These are phyloP conservation scores for Suillus brevipes DNA, from an alignment of 768 basidiomycete genomes.

Conservation along the genomic window DNA sequence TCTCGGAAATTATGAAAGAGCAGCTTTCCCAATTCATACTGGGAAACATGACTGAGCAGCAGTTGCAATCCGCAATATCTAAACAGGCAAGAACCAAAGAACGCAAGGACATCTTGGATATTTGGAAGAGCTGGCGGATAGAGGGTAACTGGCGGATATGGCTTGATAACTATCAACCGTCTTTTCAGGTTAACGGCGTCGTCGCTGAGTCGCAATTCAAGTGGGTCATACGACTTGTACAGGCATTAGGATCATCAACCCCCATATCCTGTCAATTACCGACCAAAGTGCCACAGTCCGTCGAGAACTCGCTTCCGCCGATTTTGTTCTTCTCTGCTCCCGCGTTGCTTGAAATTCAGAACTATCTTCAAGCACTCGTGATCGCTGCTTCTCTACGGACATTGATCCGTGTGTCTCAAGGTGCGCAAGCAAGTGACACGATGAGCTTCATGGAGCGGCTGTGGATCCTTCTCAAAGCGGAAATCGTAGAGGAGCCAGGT, in stretches of 20 bases:
- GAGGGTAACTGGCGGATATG: slow-evolving; percentile 25
- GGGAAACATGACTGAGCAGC: slow-evolving; percentile 64
- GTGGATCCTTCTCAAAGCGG: slow-evolving; percentile 63
- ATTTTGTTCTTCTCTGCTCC: slow-evolving; percentile 63
- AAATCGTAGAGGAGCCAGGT: slow-evolving; percentile 43
- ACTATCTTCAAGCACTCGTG: slow-evolving; percentile 69
- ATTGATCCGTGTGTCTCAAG: slow-evolving; percentile 40
- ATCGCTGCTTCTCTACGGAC: slow-evolving; percentile 61
- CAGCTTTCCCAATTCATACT: slow-evolving; percentile 67
- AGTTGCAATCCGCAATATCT: slow-evolving; percentile 49
- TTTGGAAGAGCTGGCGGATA: slow-evolving; percentile 44
- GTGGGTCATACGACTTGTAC: slow-evolving; percentile 53
- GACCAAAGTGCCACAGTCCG: slow-evolving; percentile 8
- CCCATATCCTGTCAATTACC: slow-evolving; percentile 39
- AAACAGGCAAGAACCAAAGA: slow-evolving; percentile 58
- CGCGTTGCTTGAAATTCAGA: slow-evolving; percentile 58
- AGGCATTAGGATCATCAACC: slow-evolving; percentile 44
- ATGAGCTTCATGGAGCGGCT: slow-evolving; percentile 56
- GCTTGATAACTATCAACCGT: slow-evolving; percentile 15
- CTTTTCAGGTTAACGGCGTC: slow-evolving; percentile 14
- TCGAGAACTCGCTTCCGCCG: slow-evolving; percentile 57
- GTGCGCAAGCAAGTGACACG: slow-evolving; percentile 11
- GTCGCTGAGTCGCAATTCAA: slow-evolving; percentile 20
- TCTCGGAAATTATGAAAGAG: slow-evolving; percentile 65
- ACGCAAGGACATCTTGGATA: slow-evolving; percentile 49